Base-by-base conservation (phyloP, 768 basidiomycete species). In the Mrakia blollopis region DNA sequence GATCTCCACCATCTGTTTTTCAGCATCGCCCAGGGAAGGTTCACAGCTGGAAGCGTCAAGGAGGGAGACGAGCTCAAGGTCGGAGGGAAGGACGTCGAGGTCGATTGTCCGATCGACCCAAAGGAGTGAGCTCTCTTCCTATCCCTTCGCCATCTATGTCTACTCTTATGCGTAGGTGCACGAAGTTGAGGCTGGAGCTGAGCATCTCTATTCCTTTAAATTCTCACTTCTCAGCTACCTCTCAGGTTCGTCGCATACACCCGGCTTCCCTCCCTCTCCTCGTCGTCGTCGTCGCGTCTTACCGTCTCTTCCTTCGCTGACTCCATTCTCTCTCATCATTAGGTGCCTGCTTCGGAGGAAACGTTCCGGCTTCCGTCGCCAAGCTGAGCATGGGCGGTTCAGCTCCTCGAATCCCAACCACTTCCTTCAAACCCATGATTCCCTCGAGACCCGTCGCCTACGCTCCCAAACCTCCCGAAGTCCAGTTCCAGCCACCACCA, bases 71-170 rank as follows among this genome's bases (percentile, higher is more conserved):
- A 80, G 14, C 71, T 84, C 30, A 74, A 44, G 18, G 63, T 83
- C 1, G 83, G 81, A 0, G 79, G 80, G n/a, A 81, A 82, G 71
- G 81, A 80, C 1, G 60, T 82, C 30, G 72, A 52, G 76, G 37
- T 81, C 63, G 80, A 81, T 23, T 57, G 18, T 41, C 25, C 35
- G 21, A 79, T 81, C 13, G 54, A 78, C 25, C 47, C 76, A 0
- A 28, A 54, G 28, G 78, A 73, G 73, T 74, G 39, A 39, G 72
- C 63, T 32, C 60, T 25, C 39, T 47, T 30, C 23, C 16, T 52
- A 37, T 47, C 18, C 39, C 11, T 47, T 9, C 9, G 37, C 35
- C 30, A 54, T 30, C 0, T 44, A 71, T 57, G 14, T 32, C 44
- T 35, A 18, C 23, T n/a, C n/a, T n/a, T n/a, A n/a, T n/a, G n/a